Evolutionary conservation across 345 rosid species (phyloP).

Genomic region (Heritiera littoralis): DNA sequence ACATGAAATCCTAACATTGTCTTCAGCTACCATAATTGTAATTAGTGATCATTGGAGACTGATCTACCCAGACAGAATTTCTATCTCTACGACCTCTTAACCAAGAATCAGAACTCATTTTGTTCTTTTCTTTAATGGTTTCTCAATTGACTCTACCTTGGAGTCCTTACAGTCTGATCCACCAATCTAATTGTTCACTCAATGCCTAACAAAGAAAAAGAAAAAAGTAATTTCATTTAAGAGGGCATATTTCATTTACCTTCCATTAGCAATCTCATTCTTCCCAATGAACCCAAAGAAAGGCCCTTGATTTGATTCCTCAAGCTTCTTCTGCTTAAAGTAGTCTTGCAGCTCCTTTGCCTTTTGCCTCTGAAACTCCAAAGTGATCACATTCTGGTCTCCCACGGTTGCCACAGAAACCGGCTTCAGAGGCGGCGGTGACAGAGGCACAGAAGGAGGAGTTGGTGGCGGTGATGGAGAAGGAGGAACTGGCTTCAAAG

Average conservation of each 20-base stretch:
- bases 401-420: slow-evolving; percentile 30
- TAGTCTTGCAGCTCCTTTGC: slow-evolving; percentile 90
- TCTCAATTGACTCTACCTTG: background rate
- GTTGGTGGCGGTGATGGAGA: slow-evolving; percentile 24
- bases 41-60: background rate
- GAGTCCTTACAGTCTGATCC: background rate
- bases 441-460: slow-evolving; percentile 35
- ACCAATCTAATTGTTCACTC: background rate
- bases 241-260: slow-evolving; percentile 39
- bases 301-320: slow-evolving; percentile 84
- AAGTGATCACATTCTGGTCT: slow-evolving; percentile 47
- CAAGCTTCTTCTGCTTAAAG: slow-evolving; percentile 85
- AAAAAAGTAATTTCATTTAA: background rate
- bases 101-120: background rate
- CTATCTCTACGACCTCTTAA: background rate
- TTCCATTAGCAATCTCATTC: slow-evolving; percentile 92
- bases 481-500: slow-evolving; percentile 44
- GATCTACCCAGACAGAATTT: background rate
- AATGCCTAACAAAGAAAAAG: background rate
- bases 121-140: background rate
- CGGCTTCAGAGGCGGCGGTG: slow-evolving; percentile 31
- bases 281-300: slow-evolving; percentile 84
- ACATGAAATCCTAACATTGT: background rate
- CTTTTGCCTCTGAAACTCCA: slow-evolving; percentile 89
- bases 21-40: background rate